Conservation (phyloP, 2,329 filamentous ascomycete species). For the Monosporascus cannonballus region DNA sequence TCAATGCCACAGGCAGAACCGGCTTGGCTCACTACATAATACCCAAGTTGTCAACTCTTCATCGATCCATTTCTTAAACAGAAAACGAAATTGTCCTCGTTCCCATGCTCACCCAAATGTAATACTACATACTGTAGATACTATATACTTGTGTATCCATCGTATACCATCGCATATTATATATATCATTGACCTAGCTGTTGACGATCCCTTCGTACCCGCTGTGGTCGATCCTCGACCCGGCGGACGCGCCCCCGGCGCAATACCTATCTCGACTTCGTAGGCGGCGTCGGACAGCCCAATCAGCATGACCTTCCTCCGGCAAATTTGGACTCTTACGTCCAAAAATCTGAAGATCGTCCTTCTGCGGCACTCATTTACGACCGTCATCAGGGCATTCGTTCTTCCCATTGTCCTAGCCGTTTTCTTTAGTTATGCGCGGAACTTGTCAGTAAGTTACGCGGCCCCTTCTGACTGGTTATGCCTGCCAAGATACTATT, state of each 20-base stretch:
- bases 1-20: no score
- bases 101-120: no score
- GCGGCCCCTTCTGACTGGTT: neutral
- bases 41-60: no score
- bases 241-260: neutral
- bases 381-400: conserved; percentile 51
- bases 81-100: no score
- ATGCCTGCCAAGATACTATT: neutral
- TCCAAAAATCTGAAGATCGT: conserved; percentile 57
- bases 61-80: no score
- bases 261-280: neutral
- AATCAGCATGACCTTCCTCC: conserved; percentile 42
- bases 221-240: no score
- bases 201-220: no score
- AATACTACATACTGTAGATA: no score
- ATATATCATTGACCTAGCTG: no score
- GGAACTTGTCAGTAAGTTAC: conserved; percentile 40
- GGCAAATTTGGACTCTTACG: conserved; percentile 56
- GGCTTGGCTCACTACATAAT: no score
- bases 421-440: conserved; percentile 62
- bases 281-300: neutral
- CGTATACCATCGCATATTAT: no score
- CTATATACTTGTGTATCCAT: no score
- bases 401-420: conserved; percentile 53
- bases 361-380: conserved; percentile 44